Conservation (phyloP, 176 grass and related monocot genomes). For the Panicum miliaceum region DNA sequence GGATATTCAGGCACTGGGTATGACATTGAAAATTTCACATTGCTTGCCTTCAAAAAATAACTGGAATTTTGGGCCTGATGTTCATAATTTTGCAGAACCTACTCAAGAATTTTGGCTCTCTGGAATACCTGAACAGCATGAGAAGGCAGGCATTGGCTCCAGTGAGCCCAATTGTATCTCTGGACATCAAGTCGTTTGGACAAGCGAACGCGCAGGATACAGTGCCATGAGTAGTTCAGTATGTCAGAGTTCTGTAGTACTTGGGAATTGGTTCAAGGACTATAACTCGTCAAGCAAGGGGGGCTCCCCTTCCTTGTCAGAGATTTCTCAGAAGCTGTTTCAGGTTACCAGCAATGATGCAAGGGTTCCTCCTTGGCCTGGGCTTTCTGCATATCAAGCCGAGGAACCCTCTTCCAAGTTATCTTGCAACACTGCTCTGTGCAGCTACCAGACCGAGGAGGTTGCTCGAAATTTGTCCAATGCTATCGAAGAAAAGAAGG, state of each 20-base stretch:
- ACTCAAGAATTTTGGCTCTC: slow-evolving; percentile 58
- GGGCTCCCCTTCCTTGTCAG: slow-evolving; percentile 45
- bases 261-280: slow-evolving; percentile 63
- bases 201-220: slow-evolving; percentile 42
- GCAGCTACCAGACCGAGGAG: slow-evolving; percentile 42
- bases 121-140: slow-evolving; percentile 52
- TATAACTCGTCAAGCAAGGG: slow-evolving; percentile 47
- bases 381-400: slow-evolving; percentile 32
- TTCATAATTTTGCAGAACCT: slow-evolving; percentile 49
- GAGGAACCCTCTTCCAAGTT: slow-evolving; percentile 50
- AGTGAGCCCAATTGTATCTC: slow-evolving; percentile 45
- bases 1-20: slow-evolving; percentile 50
- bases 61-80: neutral
- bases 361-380: slow-evolving; percentile 47
- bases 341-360: slow-evolving; percentile 41
- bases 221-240: slow-evolving; percentile 44
- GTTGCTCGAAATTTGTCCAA: slow-evolving; percentile 32
- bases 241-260: slow-evolving; percentile 44
- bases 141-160: slow-evolving; percentile 39
- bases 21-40: slow-evolving; percentile 13
- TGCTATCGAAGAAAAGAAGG: slow-evolving; percentile 42
- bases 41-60: neutral
- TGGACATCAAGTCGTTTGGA: slow-evolving; percentile 56
- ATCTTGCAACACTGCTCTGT: slow-evolving; percentile 39
- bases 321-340: slow-evolving; percentile 58